A percentile compares a stretch with the other conserved stretches of the same genome.
Evolutionary conservation across 2,329 filamentous ascomycete species (phyloP).

Genomic region (Colletotrichum somersetense): DNA sequence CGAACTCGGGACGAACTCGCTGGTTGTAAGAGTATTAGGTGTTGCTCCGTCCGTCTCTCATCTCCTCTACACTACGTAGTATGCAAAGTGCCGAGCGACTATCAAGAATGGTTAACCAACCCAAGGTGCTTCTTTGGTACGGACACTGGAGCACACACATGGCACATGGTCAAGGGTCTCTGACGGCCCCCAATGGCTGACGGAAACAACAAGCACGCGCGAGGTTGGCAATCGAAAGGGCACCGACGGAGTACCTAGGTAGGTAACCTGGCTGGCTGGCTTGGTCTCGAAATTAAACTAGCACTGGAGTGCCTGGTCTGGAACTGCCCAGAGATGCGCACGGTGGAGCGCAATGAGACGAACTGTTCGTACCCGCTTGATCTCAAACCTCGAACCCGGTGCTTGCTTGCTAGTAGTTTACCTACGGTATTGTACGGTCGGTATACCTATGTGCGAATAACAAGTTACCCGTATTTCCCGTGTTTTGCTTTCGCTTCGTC

Average conservation of each 20-base stretch:
- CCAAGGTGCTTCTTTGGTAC: not conserved
- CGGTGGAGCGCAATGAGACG: conserved; percentile 25
- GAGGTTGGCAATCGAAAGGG: conserved; percentile 3
- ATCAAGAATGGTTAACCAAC: not conserved
- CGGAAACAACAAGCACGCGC: not conserved
- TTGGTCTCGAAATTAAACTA: not conserved
- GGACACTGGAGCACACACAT: not conserved
- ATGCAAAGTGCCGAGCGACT: not conserved
- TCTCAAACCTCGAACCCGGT: not conserved
- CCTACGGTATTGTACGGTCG: too few relatives aligned
- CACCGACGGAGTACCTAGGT: not conserved
- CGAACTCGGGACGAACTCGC: too few relatives aligned
- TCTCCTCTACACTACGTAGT: not conserved
- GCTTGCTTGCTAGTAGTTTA: not conserved
- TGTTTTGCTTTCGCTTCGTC: conserved; percentile 4
- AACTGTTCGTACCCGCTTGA: conserved; percentile 18
- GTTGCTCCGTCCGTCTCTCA: not conserved
- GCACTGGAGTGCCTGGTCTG: not conserved
- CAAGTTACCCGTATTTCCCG: not conserved
- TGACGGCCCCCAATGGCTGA: not conserved
- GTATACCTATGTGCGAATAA: too few relatives aligned
- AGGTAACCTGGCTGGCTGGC: not conserved
- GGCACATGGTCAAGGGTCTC: not conserved
- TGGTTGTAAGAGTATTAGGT: not conserved
- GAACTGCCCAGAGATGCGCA: not conserved